Evolutionary conservation across 371 early-diverging fungal species (phyloP), one percentile per base, ranked within the genome.

Genomic region (Mucor racemosus): DNA sequence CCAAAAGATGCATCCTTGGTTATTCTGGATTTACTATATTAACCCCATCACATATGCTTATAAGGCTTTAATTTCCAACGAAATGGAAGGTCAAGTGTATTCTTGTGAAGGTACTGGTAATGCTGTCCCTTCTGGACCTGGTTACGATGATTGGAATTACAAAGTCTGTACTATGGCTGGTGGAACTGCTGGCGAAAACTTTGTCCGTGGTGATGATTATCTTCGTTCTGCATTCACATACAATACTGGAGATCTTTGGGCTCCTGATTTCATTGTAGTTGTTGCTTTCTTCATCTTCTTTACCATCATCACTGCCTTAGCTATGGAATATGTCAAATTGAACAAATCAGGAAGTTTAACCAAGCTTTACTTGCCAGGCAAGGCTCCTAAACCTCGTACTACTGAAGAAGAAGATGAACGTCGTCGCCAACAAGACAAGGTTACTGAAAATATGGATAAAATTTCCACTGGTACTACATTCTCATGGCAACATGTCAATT

Each of bases 1-100:
- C 21, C 63, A 73, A 17, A 67, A 78, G 7, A 91, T 92, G 91
- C 85, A 90, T 60, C 87, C 85, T 34, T 90, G 90, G 87, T 80
- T 92, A 58, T 79, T 72, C 50, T 91, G 91, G 92, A 84, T 92
- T 41, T 88, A 86, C 63, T 92, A 88, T 83, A 86, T 91, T 60
- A 89, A 89, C 44, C 91, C 94, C 5, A 74, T 92, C 14, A 82
- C 90, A 0, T 92, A 91, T 65, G 90, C 83, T 0, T 87, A 88
- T 76, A 85, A 88, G 67, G 88, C 91, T 4, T 76, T 94, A 31
- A 66, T 92, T 19, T 78, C 84, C 19, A 92, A 92, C 70, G 94
- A 94, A 75, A 91, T 90, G 87, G 65, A 73, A 5, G 86, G 87
- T n/a, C 75, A 87, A 36, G 11, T 50, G 4, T 86, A 88, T 42